Evolutionary conservation across 768 basidiomycete genomes (phyloP).

Genomic region (Clitopilus hobsonii): DNA sequence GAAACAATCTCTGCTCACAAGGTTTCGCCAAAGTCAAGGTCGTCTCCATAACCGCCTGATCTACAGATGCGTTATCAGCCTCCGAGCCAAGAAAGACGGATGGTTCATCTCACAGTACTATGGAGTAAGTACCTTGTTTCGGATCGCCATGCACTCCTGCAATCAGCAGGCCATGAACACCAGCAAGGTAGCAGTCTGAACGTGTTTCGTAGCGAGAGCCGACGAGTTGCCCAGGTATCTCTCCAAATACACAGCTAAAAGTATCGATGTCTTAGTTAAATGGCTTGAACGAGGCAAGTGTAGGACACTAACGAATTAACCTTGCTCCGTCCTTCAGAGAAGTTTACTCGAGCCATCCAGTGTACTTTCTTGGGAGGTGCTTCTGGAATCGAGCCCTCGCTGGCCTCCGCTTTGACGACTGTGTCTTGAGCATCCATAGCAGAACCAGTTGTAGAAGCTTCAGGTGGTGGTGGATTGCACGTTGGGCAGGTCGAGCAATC

Average conservation of each 20-base stretch:
- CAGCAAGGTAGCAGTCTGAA: not conserved
- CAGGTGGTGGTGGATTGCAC: not conserved
- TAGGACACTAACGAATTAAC: not conserved
- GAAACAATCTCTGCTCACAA: not conserved
- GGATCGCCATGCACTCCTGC: not conserved
- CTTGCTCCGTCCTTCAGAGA: not conserved
- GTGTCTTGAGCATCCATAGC: not conserved
- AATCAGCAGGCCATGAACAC: not conserved
- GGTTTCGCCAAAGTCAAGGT: not conserved
- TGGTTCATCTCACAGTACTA: not conserved
- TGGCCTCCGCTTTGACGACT: not conserved
- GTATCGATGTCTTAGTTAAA: not conserved
- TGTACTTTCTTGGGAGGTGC: not conserved
- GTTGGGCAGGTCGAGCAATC: not conserved
- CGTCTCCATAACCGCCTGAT: not conserved
- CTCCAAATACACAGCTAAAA: not conserved
- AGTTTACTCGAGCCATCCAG: not conserved
- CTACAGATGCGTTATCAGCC: not conserved
- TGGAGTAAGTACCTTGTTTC: not conserved
- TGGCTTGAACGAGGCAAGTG: not conserved
- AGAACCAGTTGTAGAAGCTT: not conserved
- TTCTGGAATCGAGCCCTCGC: not conserved
- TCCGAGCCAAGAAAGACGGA: not conserved
- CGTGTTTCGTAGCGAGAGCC: not conserved
- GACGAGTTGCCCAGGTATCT: not conserved